A percentile compares a stretch with the other conserved stretches of the same genome.
Conservation (phyloP, 805 yeast species). For the Torulaspora franciscae region DNA sequence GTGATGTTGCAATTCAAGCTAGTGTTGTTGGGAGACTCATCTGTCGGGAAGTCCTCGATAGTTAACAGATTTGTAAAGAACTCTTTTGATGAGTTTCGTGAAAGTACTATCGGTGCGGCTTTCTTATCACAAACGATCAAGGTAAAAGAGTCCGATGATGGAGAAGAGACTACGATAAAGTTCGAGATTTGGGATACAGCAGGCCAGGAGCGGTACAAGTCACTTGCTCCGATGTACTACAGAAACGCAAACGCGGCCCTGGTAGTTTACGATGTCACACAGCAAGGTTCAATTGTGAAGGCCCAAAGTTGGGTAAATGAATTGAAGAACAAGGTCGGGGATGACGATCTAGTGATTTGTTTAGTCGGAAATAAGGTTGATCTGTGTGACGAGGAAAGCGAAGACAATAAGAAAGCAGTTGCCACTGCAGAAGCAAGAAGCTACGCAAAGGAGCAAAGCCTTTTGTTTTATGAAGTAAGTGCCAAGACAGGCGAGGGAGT, state of each 20-base stretch:
- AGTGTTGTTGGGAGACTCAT: constrained; percentile 75
- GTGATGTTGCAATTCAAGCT: constrained; percentile 52
- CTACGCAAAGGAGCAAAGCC: constrained; percentile 50
- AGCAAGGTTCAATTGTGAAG: constrained; percentile 61
- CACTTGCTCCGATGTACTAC: constrained; percentile 79
- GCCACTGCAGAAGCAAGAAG: constrained; percentile 44
- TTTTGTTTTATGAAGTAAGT: constrained; percentile 51
- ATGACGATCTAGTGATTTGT: constrained; percentile 67
- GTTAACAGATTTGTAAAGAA: constrained; percentile 74
- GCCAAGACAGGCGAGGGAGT: constrained; percentile 55
- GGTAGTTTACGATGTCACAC: constrained; percentile 80
- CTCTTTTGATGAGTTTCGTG: constrained; percentile 70
- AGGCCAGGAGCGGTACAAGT: constrained; percentile 85
- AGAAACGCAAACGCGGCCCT: constrained; percentile 79
- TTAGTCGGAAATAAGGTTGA: constrained; percentile 86
- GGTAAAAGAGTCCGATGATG: constrained; percentile 22
- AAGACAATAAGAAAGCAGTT: constrained; percentile 46
- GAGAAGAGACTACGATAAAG: constrained; percentile 37
- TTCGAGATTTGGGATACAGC: constrained; percentile 93
- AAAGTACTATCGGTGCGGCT: constrained; percentile 98
- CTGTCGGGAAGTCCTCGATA: constrained; percentile 77
- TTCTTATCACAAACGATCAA: constrained; percentile 77
- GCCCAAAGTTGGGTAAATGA: constrained; percentile 93
- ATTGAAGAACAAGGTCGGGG: constrained; percentile 75
- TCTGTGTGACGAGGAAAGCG: constrained; percentile 46